A percentile compares a stretch with the other conserved stretches of the same genome.
These are phyloP conservation scores for Ramicandelaber brevisporus DNA, from an alignment of 192 early-diverging fungal genomes.

Conservation along the genomic window DNA sequence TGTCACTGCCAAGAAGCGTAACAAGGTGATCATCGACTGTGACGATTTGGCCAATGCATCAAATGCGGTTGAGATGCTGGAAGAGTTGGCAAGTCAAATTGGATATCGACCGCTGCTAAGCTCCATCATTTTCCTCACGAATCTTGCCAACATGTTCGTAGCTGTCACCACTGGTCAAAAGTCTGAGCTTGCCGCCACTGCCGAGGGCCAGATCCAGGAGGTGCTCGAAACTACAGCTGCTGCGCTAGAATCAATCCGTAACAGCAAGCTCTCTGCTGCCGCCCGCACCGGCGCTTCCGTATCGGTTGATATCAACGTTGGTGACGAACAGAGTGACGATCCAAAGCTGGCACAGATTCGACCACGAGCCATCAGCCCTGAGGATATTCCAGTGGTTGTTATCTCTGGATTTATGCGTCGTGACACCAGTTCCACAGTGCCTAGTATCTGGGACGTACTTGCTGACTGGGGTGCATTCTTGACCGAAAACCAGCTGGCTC, in stretches of 20 bases:
- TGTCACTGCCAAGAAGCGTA: constrained; percentile 31
- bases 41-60: constrained; percentile 46
- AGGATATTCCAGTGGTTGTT: constrained; percentile 61
- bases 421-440: constrained; percentile 28
- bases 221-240: constrained; percentile 64
- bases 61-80: constrained; percentile 46
- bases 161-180: constrained; percentile 77
- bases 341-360: neutral
- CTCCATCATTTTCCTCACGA: constrained; percentile 38
- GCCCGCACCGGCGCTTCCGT: constrained; percentile 3
- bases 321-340: constrained; percentile 5
- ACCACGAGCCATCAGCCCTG: constrained; percentile 8
- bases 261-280: constrained; percentile 2
- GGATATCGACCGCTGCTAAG: constrained; percentile 84
- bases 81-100: constrained; percentile 53
- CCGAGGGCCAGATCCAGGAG: constrained; percentile 54
- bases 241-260: constrained; percentile 33
- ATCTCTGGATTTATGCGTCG: constrained; percentile 67
- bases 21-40: constrained; percentile 57
- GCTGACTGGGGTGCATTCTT: constrained; percentile 64
- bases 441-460: constrained; percentile 36
- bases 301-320: constrained; percentile 10
- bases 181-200: constrained; percentile 50
- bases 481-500: constrained; percentile 62
- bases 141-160: constrained; percentile 57